A percentile compares a stretch with the other conserved stretches of the same genome.
phyloP scores from a whole-genome alignment of 768 basidiomycete genomes.

The Naganishia antarctica region DNA sequence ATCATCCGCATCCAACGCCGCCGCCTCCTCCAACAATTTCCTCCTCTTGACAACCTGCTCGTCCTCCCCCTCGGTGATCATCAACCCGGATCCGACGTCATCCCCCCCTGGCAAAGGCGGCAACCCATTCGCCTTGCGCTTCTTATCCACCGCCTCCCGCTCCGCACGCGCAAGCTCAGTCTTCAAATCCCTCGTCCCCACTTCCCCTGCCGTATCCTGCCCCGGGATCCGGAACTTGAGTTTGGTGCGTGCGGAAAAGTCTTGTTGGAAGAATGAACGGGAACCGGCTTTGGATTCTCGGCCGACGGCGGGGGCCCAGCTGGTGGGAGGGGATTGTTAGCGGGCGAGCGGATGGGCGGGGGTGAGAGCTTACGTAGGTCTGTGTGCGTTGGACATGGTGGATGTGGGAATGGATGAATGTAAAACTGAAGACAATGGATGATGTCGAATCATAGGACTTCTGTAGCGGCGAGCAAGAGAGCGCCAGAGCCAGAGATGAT shows the following conservation, averaged over 20 bases:
- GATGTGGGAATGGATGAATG: neutral
- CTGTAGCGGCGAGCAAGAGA: too few species aligned
- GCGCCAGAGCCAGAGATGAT: neutral
- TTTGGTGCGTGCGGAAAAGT: constrained; percentile 93
- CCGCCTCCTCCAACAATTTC: constrained; percentile 77
- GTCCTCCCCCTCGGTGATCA: constrained; percentile 20
- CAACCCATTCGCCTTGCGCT: constrained; percentile 79
- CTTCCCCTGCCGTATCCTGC: constrained; percentile 74
- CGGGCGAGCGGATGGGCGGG: neutral
- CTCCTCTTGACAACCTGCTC: constrained; percentile 47
- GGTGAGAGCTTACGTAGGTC: constrained; percentile 35
- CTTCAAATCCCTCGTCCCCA: constrained; percentile 71
- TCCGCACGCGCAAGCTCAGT: constrained; percentile 80
- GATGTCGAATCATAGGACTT: too few species aligned
- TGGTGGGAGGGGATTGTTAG: constrained; percentile 42
- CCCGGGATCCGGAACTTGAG: constrained; percentile 97
- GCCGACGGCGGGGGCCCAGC: constrained; percentile 96
- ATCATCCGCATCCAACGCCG: constrained; percentile 86
- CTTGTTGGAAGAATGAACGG: constrained; percentile 83
- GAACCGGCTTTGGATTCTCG: constrained; percentile 87
- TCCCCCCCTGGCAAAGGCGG: constrained; percentile 52
- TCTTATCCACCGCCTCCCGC: constrained; percentile 78
- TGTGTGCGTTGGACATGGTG: constrained; percentile 47
- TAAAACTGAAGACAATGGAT: neutral
- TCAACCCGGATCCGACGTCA: constrained; percentile 40